Percentiles rank a stretch among this genome's conserved stretches.
phyloP scores from a whole-genome alignment of 345 rosid genomes.

The Brassica rapa region DNA sequence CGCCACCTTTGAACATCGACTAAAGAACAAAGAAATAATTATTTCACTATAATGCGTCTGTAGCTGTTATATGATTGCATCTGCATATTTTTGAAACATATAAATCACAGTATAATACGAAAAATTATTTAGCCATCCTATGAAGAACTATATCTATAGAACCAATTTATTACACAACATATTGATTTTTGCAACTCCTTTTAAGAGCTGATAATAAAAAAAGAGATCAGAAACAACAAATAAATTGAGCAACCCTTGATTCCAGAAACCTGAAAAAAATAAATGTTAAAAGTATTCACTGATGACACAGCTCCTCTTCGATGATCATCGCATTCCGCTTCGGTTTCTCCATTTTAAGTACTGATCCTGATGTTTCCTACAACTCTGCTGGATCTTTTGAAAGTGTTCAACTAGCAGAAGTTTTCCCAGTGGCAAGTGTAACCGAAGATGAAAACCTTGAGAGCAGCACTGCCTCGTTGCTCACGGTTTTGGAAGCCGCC shows the following conservation, averaged over 20 bases:
- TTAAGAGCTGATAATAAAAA: slow-evolving; percentile 3
- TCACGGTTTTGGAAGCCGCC: slow-evolving; percentile 57
- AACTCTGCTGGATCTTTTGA: slow-evolving; percentile 4
- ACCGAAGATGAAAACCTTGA: slow-evolving; percentile 53
- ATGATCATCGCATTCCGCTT: background rate
- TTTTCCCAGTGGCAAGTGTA: slow-evolving; percentile 40
- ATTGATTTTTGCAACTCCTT: background rate
- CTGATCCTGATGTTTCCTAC: background rate
- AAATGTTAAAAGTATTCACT: slow-evolving; percentile 2
- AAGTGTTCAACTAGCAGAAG: slow-evolving; percentile 45
- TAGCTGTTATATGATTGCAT: background rate
- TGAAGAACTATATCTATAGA: slow-evolving; percentile 25
- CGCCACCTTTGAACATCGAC: no score
- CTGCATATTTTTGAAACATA: background rate
- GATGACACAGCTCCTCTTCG: background rate
- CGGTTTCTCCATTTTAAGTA: background rate
- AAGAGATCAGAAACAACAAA: slow-evolving; percentile 25
- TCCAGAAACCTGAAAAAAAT: background rate
- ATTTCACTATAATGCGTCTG: no score
- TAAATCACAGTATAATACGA: slow-evolving; percentile 22
- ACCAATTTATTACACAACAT: slow-evolving; percentile 27
- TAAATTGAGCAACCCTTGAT: slow-evolving; percentile 3
- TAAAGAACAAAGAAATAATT: no score
- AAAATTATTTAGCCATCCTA: slow-evolving; percentile 9
- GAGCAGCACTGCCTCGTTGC: slow-evolving; percentile 59